phyloP scores from a whole-genome alignment of 1,284 basidiomycete species.

The Pyrrhoderma noxium region DNA sequence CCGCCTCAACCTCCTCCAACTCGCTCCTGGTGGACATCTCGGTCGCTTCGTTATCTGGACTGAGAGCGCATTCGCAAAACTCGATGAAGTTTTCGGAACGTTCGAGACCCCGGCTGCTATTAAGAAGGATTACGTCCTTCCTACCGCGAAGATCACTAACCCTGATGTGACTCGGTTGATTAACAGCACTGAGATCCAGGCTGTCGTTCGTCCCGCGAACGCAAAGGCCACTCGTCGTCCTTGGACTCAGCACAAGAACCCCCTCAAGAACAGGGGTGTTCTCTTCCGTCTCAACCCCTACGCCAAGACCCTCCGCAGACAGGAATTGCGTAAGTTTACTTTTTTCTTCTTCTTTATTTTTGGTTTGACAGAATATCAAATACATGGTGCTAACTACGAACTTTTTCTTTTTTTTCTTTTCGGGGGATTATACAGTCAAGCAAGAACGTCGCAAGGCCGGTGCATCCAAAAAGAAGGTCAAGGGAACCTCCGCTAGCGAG shows the following conservation, averaged over 20 bases:
- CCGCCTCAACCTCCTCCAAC: constrained; percentile 95
- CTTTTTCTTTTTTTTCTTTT: not conserved
- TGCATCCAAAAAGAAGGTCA: constrained; percentile 42
- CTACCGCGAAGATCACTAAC: constrained; percentile 94
- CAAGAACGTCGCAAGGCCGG: constrained; percentile 66
- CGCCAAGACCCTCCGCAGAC: constrained; percentile 87
- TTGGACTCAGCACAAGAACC: constrained; percentile 99
- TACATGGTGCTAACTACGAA: too few species aligned
- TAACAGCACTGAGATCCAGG: constrained; percentile 96
- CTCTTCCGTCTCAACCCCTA: constrained; percentile 99
- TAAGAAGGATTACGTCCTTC: constrained; percentile 95
- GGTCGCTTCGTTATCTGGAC: constrained; percentile 99
- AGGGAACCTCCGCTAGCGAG: constrained; percentile 65
- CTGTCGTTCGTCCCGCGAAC: constrained; percentile 85
- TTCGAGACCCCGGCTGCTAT: constrained; percentile 76
- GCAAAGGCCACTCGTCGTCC: constrained; percentile 82
- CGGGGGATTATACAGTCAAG: constrained; percentile 56
- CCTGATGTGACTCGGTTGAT: constrained; percentile 97
- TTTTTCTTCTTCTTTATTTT: constrained; percentile 2
- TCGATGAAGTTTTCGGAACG: constrained; percentile 94
- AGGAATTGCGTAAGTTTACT: constrained; percentile 68
- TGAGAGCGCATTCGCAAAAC: constrained; percentile 85
- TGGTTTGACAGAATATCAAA: constrained; percentile 11
- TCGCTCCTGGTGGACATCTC: constrained; percentile 98
- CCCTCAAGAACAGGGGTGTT: constrained; percentile 90